Evolutionary conservation across 2,329 filamentous ascomycete species (phyloP).

Genomic region (Alternaria angustiovoidea): DNA sequence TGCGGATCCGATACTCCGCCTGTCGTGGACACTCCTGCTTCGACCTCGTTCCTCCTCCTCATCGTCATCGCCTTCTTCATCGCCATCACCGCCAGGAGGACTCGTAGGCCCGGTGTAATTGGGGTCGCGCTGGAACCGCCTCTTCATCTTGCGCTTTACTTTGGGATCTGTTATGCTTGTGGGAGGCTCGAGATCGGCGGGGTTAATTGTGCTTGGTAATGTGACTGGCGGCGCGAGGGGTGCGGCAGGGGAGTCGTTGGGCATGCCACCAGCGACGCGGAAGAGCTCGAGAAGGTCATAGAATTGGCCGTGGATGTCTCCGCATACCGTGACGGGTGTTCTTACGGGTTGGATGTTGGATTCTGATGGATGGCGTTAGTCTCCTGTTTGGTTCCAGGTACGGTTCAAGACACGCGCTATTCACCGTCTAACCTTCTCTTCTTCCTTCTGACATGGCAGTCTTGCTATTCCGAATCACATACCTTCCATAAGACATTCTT

Average conservation of each 20-base stretch:
- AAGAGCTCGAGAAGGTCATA: constrained; percentile 98
- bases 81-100: constrained; percentile 60
- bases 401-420: neutral
- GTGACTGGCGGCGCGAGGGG: constrained; percentile 74
- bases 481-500: constrained; percentile 99
- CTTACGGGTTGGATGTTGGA: constrained; percentile 99
- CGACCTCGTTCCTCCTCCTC: constrained; percentile 59
- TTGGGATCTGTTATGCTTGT: constrained; percentile 88
- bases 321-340: constrained; percentile 95
- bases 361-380: constrained; percentile 62
- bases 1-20: constrained; percentile 52
- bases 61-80: constrained; percentile 55
- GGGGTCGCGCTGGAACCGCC: constrained; percentile 59
- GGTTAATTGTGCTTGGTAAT: constrained; percentile 74
- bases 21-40: constrained; percentile 53
- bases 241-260: constrained; percentile 70
- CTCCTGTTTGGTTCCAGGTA: neutral
- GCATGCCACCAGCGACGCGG: constrained; percentile 95
- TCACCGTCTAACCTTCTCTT: neutral
- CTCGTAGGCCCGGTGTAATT: constrained; percentile 63
- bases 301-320: constrained; percentile 98
- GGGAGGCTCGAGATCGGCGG: constrained; percentile 92
- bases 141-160: constrained; percentile 81
- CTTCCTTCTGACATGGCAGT: fast-evolving
- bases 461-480: constrained; percentile 27